Percentiles rank a stretch among this genome's conserved stretches.
These are phyloP conservation scores for Rhamnella rubrinervis DNA, from an alignment of 331 rosid genomes.

Conservation along the genomic window DNA sequence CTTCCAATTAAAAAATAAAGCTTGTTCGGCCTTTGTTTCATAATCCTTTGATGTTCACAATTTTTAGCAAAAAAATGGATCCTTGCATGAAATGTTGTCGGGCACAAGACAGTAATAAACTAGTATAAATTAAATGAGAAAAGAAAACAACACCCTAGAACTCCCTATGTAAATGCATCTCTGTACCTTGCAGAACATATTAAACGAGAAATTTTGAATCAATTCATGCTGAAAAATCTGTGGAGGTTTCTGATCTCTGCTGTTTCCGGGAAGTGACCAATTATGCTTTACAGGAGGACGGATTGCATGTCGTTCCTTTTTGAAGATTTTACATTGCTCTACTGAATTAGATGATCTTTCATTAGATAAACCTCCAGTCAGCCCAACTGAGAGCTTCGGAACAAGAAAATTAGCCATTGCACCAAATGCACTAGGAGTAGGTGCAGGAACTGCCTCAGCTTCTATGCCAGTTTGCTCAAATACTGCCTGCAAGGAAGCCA, in stretches of 20 bases:
- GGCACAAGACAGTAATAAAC: not conserved
- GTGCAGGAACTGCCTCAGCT: conserved; percentile 60
- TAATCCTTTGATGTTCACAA: too few relatives aligned
- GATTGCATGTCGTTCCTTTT: conserved; percentile 73
- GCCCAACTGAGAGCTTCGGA: conserved; percentile 89
- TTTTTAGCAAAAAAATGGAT: too few relatives aligned
- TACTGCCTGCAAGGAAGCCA: conserved; percentile 59
- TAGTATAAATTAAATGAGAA: conserved; percentile 8
- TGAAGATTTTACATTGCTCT: conserved; percentile 67
- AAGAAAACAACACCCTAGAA: conserved; percentile 9
- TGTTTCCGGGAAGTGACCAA: conserved; percentile 89
- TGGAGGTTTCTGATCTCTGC: conserved; percentile 58
- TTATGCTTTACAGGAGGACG: conserved; percentile 96
- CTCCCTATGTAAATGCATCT: not conserved
- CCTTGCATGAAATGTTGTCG: too few relatives aligned
- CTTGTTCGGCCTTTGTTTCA: too few relatives aligned
- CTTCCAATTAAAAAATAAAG: too few relatives aligned
- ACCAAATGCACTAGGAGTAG: conserved; percentile 85
- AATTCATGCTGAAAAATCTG: conserved; percentile 96
- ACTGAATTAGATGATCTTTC: conserved; percentile 64
- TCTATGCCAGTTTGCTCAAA: conserved; percentile 77
- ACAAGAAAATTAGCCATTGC: conserved; percentile 98
- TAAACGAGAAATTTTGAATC: conserved; percentile 89
- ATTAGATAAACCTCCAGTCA: conserved; percentile 62
- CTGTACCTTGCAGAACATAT: conserved; percentile 93